A percentile compares a stretch with the other conserved stretches of the same genome.
These are phyloP conservation scores for Letharia columbiana DNA, from an alignment of 495 filamentous ascomycete species.

Conservation along the genomic window DNA sequence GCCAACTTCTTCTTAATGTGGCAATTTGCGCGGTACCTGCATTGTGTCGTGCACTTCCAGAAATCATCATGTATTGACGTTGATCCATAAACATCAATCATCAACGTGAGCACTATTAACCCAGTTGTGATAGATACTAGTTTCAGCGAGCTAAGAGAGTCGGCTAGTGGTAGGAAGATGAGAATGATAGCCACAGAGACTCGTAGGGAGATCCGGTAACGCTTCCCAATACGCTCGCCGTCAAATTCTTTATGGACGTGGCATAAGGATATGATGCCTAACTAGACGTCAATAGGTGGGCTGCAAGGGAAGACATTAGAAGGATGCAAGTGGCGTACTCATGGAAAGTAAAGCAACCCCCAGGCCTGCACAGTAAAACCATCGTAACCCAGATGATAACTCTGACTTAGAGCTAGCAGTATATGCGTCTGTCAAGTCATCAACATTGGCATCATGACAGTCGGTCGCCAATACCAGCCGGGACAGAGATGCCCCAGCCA, in stretches of 20 bases:
- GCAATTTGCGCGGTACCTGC: slow-evolving; percentile 34
- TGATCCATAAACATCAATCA: slow-evolving; percentile 43
- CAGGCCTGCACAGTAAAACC: slow-evolving; percentile 52
- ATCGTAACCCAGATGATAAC: slow-evolving; percentile 41
- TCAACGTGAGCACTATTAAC: slow-evolving; percentile 38
- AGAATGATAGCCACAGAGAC: slow-evolving; percentile 39
- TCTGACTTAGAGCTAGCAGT: slow-evolving; percentile 34
- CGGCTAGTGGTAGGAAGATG: slow-evolving; percentile 40
- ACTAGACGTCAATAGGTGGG: slow-evolving; percentile 2
- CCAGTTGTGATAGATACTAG: slow-evolving; percentile 43
- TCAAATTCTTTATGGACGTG: slow-evolving; percentile 36
- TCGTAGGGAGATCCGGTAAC: slow-evolving; percentile 38
- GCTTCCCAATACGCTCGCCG: slow-evolving; percentile 39
- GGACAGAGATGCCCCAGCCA: slow-evolving; percentile 43
- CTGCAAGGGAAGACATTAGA: not conserved
- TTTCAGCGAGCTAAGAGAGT: slow-evolving; percentile 38
- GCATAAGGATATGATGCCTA: slow-evolving; percentile 34
- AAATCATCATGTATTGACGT: slow-evolving; percentile 39
- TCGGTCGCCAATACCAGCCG: slow-evolving; percentile 48
- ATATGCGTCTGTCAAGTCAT: slow-evolving; percentile 41
- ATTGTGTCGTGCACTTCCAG: slow-evolving; percentile 27
- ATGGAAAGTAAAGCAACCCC: slow-evolving; percentile 44
- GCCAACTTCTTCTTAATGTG: slow-evolving; percentile 30
- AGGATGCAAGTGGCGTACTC: slow-evolving; percentile 25
- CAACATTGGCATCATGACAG: slow-evolving; percentile 32